Base-by-base conservation (phyloP, 495 filamentous ascomycete genomes). In the Penicillium silybi region DNA sequence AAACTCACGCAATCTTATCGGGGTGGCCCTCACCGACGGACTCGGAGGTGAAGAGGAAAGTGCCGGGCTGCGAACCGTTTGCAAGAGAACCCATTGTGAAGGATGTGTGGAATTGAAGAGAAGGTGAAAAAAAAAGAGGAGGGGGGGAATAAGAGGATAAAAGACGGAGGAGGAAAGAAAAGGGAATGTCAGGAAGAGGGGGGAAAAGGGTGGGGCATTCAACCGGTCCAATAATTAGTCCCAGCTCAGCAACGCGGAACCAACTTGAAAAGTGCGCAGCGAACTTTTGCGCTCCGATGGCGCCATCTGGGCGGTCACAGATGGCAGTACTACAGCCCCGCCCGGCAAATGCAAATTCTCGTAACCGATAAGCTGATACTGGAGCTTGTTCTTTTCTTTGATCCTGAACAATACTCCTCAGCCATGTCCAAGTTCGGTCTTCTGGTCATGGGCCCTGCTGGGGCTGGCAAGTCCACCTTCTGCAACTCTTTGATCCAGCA, bases 11-110 rank as follows among this genome's bases (percentile, higher is more conserved):
- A 69, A 96, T 96, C 85, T 97, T 96, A 77, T 97, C 92, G 56
- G 92, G 90, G 79, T 97, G 92, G 57, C 93, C 93, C 79, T 96
- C 91, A 67, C 92, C 92, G 64, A 98, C 93, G 37, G 91, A 96
- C 77, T 98, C 93, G 73, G 92, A 98, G 73, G 92, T 98, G 87
- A 98, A 98, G 61, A 97, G 85, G 81, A 96, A 97, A 61, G 89
- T 93, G 56, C 82, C 85, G 61, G 78, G 62, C 57, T 83, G 80
- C 61, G 77, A 73, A 41, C 72, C 71, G 74, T 81, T 84, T 61
- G 79, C 62, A 46, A 74, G 57, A 55, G 65, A 71, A 70, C 78
- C 80, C 83, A 87, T 88, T 77, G 67, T 83, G 76, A 67, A 58
- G 47, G 49, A 53, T 53, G 61, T 50, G 54, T 41, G 57, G 54